A percentile compares a stretch with the other conserved stretches of the same genome.
These are phyloP conservation scores for Picea mariana DNA, from an alignment of 83 land plant species.

Conservation along the genomic window DNA sequence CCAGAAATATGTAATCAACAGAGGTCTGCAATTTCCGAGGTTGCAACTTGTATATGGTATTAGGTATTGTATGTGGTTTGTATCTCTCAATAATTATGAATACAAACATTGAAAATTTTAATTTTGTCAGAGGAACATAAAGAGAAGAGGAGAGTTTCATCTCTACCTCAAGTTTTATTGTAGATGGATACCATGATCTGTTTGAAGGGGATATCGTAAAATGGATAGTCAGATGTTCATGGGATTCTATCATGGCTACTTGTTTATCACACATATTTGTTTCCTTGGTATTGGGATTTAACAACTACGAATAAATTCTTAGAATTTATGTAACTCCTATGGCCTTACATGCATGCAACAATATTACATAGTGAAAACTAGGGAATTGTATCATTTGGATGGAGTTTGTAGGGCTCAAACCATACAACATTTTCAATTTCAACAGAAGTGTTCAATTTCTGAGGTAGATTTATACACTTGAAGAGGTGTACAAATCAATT, in stretches of 20 bases:
- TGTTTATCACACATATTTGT: not conserved
- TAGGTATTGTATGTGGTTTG: conserved; percentile 14
- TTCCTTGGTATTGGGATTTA: not conserved
- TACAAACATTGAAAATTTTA: too few species aligned
- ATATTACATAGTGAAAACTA: conserved; percentile 63
- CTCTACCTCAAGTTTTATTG: not conserved
- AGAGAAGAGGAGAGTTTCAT: too few species aligned
- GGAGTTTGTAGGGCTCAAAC: conserved; percentile 66
- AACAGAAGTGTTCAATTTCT: too few species aligned
- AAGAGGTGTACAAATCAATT: too few species aligned
- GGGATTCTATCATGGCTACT: not conserved
- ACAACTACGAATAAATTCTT: not conserved
- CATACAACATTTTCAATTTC: conserved; percentile 76
- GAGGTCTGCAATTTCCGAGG: too few species aligned
- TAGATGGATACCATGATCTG: not conserved
- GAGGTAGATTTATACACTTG: too few species aligned
- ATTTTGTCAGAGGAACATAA: too few species aligned
- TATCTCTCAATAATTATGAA: too few species aligned
- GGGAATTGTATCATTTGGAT: conserved; percentile 57
- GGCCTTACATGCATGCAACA: conserved; percentile 33
- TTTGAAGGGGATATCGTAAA: not conserved
- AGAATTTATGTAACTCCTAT: not conserved
- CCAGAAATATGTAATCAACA: too few species aligned
- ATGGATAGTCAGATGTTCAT: not conserved
- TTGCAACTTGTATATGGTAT: conserved; percentile 15